These are phyloP conservation scores for Decorospora gaudefroyi DNA, from an alignment of 2,329 filamentous ascomycete species.

Conservation along the genomic window DNA sequence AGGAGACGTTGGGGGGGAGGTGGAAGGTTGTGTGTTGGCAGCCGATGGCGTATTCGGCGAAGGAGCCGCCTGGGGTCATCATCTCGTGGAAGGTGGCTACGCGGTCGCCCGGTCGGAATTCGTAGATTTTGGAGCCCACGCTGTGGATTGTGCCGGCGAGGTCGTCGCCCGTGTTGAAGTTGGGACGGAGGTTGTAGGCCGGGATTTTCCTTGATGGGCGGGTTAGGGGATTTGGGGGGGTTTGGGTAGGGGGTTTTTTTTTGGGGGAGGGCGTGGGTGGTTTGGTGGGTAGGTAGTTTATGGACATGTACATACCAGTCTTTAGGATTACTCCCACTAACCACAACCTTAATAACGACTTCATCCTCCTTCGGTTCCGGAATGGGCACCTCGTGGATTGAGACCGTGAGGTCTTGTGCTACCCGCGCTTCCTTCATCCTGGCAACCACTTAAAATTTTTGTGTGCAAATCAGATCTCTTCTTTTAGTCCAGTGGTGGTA, in stretches of 20 bases:
- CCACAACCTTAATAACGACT: conserved; percentile 48
- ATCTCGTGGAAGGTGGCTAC: conserved; percentile 63
- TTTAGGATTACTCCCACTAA: conserved; percentile 53
- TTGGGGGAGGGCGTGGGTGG: too few species aligned
- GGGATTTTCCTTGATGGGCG: conserved; percentile 41
- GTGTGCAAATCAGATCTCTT: conserved; percentile 8
- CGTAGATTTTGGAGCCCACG: conserved; percentile 60
- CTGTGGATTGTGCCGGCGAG: conserved; percentile 60
- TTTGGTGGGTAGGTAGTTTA: too few species aligned
- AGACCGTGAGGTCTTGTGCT: conserved; percentile 37
- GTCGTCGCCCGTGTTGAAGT: conserved; percentile 58
- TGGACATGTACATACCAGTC: conserved; percentile 56
- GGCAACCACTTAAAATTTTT: too few species aligned
- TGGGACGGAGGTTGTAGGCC: conserved; percentile 20
- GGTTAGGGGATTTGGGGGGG: too few species aligned
- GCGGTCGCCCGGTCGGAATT: conserved; percentile 62
- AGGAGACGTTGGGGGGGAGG: conserved; percentile 55
- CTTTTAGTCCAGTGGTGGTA: too few species aligned
- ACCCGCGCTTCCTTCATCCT: conserved; percentile 52
- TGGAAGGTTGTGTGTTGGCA: conserved; percentile 62
- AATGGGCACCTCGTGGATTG: conserved; percentile 45
- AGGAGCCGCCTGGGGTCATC: conserved; percentile 57
- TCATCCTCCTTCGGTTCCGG: conserved; percentile 42
- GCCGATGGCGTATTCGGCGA: conserved; percentile 65
- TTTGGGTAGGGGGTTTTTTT: too few species aligned